Conservation (phyloP, 768 basidiomycete species). For the Russula dissimulans region DNA sequence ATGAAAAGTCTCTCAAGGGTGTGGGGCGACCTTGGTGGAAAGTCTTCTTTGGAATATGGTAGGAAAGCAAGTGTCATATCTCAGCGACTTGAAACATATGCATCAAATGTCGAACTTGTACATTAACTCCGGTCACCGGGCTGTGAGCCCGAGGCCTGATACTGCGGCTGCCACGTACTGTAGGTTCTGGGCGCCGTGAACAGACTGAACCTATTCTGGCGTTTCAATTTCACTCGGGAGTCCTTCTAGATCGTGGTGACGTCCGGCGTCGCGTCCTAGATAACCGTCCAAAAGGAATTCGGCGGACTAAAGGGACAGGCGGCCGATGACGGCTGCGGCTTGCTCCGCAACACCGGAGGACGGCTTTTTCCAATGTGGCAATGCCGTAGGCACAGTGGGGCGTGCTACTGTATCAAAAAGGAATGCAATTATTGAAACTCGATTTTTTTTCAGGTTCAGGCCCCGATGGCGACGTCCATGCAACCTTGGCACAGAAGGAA, state of each 20-base stretch:
- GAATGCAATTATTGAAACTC: neutral
- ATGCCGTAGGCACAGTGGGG: neutral
- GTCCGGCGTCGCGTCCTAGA: neutral
- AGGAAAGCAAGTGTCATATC: constrained; percentile 19
- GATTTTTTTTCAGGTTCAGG: neutral
- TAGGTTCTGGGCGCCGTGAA: neutral
- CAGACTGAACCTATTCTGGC: neutral
- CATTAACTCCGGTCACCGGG: neutral
- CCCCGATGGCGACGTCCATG: neutral
- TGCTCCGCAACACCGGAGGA: neutral
- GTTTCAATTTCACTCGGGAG: neutral
- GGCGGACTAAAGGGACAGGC: neutral
- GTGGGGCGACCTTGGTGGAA: constrained; percentile 80
- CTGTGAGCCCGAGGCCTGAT: neutral
- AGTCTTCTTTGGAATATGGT: constrained; percentile 71
- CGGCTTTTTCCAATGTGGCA: constrained; percentile 8
- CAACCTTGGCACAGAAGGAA: neutral
- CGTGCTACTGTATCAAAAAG: neutral
- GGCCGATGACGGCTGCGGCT: no score
- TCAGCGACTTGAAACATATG: neutral
- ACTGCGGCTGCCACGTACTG: neutral
- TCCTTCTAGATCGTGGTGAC: neutral
- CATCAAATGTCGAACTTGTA: neutral
- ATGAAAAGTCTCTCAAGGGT: constrained; percentile 68
- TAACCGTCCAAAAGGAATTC: neutral